These are phyloP conservation scores for Strigomonas culicis DNA, from an alignment of 208 protist species.

Conservation along the genomic window DNA sequence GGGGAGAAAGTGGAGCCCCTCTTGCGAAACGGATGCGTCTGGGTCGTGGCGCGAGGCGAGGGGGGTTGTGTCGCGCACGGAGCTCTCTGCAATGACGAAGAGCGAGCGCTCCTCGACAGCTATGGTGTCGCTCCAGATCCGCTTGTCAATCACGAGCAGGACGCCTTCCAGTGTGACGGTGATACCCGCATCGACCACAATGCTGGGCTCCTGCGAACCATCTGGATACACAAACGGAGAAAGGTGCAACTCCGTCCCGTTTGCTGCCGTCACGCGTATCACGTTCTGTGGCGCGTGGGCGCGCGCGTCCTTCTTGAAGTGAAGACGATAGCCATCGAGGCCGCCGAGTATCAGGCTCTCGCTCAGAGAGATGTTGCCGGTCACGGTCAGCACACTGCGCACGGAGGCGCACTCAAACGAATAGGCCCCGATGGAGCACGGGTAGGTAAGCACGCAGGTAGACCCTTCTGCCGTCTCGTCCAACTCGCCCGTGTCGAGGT, in stretches of 20 bases:
- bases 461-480: not conserved
- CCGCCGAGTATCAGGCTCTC: conserved; percentile 3
- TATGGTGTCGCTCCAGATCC: conserved; percentile 10
- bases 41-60: too few relatives aligned
- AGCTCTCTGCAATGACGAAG: conserved; percentile 4
- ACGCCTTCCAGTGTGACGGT: conserved; percentile 27
- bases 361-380: not conserved
- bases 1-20: not conserved
- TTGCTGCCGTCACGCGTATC: not conserved
- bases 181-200: conserved; percentile 31
- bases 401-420: not conserved
- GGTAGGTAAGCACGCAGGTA: not conserved
- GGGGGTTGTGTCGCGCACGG: not conserved
- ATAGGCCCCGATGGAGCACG: not conserved
- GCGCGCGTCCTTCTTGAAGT: not conserved
- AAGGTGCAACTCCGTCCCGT: not conserved
- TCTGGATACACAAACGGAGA: not conserved
- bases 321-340: conserved; percentile 1
- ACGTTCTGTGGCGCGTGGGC: conserved; percentile 1
- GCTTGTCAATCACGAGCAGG: conserved; percentile 13
- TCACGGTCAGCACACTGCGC: not conserved
- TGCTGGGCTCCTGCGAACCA: conserved; percentile 14
- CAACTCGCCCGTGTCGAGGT: not conserved
- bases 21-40: not conserved
- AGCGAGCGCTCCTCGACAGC: conserved; percentile 19